Percentiles rank a stretch among this genome's conserved stretches.
Evolutionary conservation across 768 basidiomycete species (phyloP).

Genomic region (Hortiboletus flavorubellus): DNA sequence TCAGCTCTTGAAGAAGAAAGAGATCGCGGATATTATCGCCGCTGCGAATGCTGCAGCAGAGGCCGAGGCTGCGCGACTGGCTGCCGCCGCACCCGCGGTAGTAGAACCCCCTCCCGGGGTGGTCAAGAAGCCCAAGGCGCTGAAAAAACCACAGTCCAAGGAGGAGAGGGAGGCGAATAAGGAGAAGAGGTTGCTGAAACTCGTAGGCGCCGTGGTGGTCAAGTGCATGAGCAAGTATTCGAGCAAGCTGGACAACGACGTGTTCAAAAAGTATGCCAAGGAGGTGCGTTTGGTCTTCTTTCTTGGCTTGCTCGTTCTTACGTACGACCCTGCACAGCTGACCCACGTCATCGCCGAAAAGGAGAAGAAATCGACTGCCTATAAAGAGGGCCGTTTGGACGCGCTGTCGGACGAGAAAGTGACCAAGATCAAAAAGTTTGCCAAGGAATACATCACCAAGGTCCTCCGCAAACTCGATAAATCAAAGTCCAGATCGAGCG

Average conservation of each 20-base stretch:
- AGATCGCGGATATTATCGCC: conserved; percentile 41
- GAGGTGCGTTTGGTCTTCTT: conserved; percentile 54
- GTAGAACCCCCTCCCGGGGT: conserved; percentile 13
- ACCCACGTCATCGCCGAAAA: conserved; percentile 87
- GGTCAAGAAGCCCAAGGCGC: conserved; percentile 24
- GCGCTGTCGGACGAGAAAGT: conserved; percentile 82
- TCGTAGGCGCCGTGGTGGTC: conserved; percentile 89
- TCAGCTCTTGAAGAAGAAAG: conserved; percentile 19
- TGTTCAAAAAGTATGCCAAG: conserved; percentile 94
- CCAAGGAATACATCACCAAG: conserved; percentile 88
- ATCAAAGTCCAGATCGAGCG: conserved; percentile 22
- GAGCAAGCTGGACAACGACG: conserved; percentile 67
- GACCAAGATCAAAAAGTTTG: conserved; percentile 87
- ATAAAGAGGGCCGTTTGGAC: conserved; percentile 70
- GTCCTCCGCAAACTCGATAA: conserved; percentile 65
- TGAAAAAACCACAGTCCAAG: conserved; percentile 42
- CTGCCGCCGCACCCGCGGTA: conserved; percentile 13
- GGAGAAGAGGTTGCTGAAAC: conserved; percentile 79
- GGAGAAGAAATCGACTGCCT: conserved; percentile 88
- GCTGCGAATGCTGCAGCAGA: conserved; percentile 36
- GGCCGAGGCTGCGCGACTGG: conserved; percentile 32
- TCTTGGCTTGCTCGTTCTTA: conserved; percentile 3
- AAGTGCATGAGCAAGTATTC: conserved; percentile 90
- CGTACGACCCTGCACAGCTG: conserved; percentile 45
- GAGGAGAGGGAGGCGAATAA: conserved; percentile 65